Base-by-base conservation (phyloP, 345 rosid species). In the Citrus glauca region DNA sequence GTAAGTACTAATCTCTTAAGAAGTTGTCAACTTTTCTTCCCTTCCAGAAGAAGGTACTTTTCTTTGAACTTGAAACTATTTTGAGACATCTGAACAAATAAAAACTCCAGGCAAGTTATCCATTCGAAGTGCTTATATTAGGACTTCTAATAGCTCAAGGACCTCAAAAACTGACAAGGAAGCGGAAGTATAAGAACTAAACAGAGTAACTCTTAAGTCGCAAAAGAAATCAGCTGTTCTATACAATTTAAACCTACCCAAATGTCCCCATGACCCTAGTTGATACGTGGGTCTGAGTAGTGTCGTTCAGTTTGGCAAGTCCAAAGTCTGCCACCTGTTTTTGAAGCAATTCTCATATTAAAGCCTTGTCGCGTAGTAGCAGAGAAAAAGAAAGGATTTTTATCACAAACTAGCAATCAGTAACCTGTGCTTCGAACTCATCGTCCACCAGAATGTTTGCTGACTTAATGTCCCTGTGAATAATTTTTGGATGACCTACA, bases 241-340 rank as follows among this genome's bases (percentile, higher is more conserved):
- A 63, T 24, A 11, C 38, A 79, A 70, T 56, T 20, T 71, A 84
- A 78, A 84, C 98, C 76, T 87, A 94, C 99, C 97, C 98, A 69
- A 94, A 94, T 72, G 98, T 94, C 35, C 99, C 98, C 99, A 97
- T 94, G 74, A 94, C 98, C n/a, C 99, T 89, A 76, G 98, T 97
- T 72, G 99, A 97, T 72, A 97, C 98, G 85, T 97, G 99, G 32
- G 97, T 90, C 78, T 91, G 94, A 20, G 89, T 76, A 27, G 96
- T 87, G 82, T 90, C 96, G 30, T 88, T 91, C 53, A 97, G 92
- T 78, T 83, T 97, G 65, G 99, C 98, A 63, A 97, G 97, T 77
- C 99, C 99, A 80, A 97, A 97, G 85, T 97, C 99, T 73, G 98
- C 98, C 60, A 97, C 99, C 97, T 94, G 85, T 30, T 69, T 40